Evolutionary conservation across 2,329 filamentous ascomycete genomes (phyloP).

Genomic region (Cercospora sojina): DNA sequence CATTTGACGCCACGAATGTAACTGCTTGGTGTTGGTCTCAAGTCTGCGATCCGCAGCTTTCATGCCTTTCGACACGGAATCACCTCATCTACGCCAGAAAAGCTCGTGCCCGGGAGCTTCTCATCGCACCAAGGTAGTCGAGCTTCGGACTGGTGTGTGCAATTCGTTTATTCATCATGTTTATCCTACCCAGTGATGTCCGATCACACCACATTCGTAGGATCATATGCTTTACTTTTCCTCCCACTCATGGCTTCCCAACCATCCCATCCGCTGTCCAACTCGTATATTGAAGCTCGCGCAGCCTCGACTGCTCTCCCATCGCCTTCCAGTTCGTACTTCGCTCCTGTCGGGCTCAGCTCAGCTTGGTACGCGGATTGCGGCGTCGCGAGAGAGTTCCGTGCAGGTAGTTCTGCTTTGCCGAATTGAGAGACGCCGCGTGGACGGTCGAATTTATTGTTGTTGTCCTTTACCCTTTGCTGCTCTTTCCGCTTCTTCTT

Average conservation of each 20-base stretch:
- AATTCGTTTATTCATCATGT: slow-evolving; percentile 12
- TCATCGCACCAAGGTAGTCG: background rate
- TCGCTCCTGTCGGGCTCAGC: slow-evolving; percentile 10
- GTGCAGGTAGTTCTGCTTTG: slow-evolving; percentile 17
- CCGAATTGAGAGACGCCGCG: slow-evolving; percentile 7
- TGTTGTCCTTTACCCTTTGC: slow-evolving; percentile 1
- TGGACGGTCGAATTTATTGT: background rate
- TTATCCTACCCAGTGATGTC: background rate
- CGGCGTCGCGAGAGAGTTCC: background rate
- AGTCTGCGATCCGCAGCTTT: background rate
- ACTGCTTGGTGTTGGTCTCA: background rate
- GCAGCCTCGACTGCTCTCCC: slow-evolving; percentile 17
- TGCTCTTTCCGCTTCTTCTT: slow-evolving; percentile 11
- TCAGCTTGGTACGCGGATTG: background rate
- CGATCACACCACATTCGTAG: slow-evolving; percentile 13
- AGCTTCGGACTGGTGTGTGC: background rate
- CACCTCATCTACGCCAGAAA: background rate
- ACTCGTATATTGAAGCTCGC: slow-evolving; percentile 19
- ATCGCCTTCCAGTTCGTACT: slow-evolving; percentile 10
- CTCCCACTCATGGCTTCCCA: slow-evolving; percentile 20
- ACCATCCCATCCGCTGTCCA: slow-evolving; percentile 18
- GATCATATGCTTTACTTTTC: slow-evolving; percentile 20
- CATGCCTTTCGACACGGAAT: background rate
- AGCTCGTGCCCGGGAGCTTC: background rate
- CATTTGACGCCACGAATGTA: background rate